Evolutionary conservation across 2,329 filamentous ascomycete genomes (phyloP).

Genomic region (Xylariaceae sp.): DNA sequence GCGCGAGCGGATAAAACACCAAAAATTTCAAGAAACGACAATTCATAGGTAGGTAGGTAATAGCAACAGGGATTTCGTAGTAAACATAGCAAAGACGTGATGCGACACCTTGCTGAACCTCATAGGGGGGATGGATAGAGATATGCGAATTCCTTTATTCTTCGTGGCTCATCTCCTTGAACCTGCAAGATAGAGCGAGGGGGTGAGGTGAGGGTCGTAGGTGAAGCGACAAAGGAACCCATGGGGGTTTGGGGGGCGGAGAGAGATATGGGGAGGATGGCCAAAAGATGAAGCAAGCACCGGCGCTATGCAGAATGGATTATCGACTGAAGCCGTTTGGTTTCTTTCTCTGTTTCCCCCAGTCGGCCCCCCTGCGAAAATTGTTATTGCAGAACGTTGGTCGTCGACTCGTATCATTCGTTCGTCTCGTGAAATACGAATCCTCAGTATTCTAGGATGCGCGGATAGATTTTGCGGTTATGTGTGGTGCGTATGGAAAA

Average conservation of each 20-base stretch:
- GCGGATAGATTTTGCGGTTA: constrained; percentile 2
- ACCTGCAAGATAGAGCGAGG: constrained; percentile 16
- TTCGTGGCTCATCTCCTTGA: constrained; percentile 9
- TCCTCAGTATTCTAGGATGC: constrained; percentile 6
- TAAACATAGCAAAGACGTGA: constrained; percentile 4
- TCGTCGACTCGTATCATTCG: constrained; percentile 19
- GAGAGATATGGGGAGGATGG: background rate
- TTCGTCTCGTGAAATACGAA: constrained; percentile 18
- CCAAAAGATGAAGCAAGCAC: constrained; percentile 14
- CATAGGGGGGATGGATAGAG: constrained; percentile 1
- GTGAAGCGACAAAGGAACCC: constrained; percentile 10
- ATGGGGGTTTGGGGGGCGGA: too few relatives aligned
- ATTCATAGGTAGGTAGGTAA: background rate
- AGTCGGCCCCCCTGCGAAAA: constrained; percentile 10
- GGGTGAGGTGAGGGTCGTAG: background rate
- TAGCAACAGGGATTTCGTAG: background rate
- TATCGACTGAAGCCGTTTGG: constrained; percentile 9
- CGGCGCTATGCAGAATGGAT: constrained; percentile 22
- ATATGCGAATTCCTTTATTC: constrained; percentile 5
- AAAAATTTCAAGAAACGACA: background rate
- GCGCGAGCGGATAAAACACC: constrained; percentile 3
- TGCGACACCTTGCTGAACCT: constrained; percentile 9
- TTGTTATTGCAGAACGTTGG: constrained; percentile 16
- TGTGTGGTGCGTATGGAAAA: constrained; percentile 5
- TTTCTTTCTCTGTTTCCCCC: background rate